A percentile compares a stretch with the other conserved stretches of the same genome.
Evolutionary conservation across 2,329 filamentous ascomycete species (phyloP).

Genomic region (Monilinia laxa): DNA sequence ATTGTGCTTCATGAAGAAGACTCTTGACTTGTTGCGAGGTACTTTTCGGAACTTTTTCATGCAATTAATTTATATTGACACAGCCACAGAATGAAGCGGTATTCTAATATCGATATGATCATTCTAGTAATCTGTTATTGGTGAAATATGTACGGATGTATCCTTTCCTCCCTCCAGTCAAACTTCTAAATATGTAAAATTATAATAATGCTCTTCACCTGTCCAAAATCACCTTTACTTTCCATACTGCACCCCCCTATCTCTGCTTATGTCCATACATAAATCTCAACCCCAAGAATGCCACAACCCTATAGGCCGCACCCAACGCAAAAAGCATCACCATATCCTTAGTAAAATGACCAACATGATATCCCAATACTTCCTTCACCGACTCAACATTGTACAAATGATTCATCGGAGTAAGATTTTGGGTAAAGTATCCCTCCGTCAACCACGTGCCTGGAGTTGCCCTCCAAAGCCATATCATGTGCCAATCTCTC

Average conservation of each 20-base stretch:
- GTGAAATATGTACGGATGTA: neutral
- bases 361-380: constrained; percentile 48
- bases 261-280: constrained; percentile 36
- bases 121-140: neutral
- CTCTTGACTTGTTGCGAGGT: neutral
- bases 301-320: constrained; percentile 42
- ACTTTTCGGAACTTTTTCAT: neutral
- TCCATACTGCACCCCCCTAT: constrained; percentile 15
- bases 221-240: neutral
- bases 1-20: no score
- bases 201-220: neutral
- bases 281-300: constrained; percentile 44
- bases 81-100: no score
- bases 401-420: constrained; percentile 52
- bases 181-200: neutral
- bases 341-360: constrained; percentile 48
- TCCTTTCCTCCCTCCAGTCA: neutral
- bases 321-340: constrained; percentile 42
- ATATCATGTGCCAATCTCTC: constrained; percentile 47
- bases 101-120: neutral
- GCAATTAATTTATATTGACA: neutral
- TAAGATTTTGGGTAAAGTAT: constrained; percentile 54
- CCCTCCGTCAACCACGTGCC: constrained; percentile 57
- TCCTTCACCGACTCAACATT: constrained; percentile 48
- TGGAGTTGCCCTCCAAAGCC: constrained; percentile 52